Conservation (phyloP, 805 yeast species). For the Kodamaea hsintzibuensis region DNA sequence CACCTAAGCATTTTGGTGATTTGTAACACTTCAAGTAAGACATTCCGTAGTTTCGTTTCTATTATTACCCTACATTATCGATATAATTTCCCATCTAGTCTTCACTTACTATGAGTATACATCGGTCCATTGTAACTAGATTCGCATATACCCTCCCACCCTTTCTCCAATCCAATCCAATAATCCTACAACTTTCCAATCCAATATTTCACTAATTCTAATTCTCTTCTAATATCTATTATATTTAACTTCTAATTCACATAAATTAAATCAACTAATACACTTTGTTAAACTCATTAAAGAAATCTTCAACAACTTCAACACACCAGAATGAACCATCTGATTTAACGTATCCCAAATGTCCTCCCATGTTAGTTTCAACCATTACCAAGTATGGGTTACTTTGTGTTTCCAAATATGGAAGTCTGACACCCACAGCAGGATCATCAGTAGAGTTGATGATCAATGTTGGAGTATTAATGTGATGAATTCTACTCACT, state of each 20-base stretch:
- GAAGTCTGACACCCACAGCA: constrained; percentile 58
- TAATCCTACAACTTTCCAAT: no score
- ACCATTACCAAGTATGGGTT: constrained; percentile 64
- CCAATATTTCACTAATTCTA: no score
- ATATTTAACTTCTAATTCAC: not conserved
- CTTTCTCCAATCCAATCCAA: no score
- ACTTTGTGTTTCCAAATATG: constrained; percentile 46
- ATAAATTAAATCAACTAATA: not conserved
- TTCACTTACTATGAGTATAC: no score
- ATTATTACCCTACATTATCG: no score
- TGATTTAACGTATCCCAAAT: constrained; percentile 72
- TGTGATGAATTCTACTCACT: constrained; percentile 45
- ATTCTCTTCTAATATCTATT: no score
- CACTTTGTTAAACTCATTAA: constrained; percentile 21
- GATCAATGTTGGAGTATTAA: constrained; percentile 64
- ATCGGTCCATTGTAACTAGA: no score
- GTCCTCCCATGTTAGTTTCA: constrained; percentile 74
- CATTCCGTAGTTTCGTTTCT: no score
- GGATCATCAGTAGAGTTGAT: constrained; percentile 78
- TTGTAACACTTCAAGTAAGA: no score
- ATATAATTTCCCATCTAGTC: no score
- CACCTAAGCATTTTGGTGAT: no score
- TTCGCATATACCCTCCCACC: no score
- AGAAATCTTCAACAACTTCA: constrained; percentile 36
- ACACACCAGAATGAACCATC: constrained; percentile 65